phyloP scores from a whole-genome alignment of 805 yeast species.

The Candida jianshihensis region DNA sequence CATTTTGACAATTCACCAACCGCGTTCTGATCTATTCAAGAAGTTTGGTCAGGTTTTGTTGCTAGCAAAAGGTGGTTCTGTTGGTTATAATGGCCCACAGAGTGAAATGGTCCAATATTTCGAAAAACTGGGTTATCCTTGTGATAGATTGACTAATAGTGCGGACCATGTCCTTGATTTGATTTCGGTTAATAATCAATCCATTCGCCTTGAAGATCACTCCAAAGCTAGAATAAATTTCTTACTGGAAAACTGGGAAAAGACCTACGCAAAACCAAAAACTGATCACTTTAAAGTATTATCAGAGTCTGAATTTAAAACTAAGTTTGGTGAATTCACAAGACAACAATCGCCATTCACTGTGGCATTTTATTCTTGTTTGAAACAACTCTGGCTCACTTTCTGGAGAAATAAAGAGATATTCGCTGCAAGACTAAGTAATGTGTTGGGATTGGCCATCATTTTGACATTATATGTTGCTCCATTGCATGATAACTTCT shows the following conservation, averaged over 20 bases:
- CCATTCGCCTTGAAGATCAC: slow-evolving; percentile 7
- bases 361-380: slow-evolving; percentile 15
- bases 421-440: slow-evolving; percentile 56
- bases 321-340: slow-evolving; percentile 8
- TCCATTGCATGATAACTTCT: slow-evolving; percentile 38
- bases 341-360: slow-evolving; percentile 13
- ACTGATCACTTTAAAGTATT: background rate
- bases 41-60: slow-evolving; percentile 67
- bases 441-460: slow-evolving; percentile 59
- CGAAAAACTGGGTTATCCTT: slow-evolving; percentile 38
- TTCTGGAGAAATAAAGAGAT: slow-evolving; percentile 46
- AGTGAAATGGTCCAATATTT: slow-evolving; percentile 43
- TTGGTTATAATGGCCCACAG: slow-evolving; percentile 64
- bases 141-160: slow-evolving; percentile 58
- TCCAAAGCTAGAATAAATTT: slow-evolving; percentile 12
- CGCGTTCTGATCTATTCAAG: slow-evolving; percentile 61
- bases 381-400: slow-evolving; percentile 15
- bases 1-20: slow-evolving; percentile 79
- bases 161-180: slow-evolving; percentile 75
- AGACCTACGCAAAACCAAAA: background rate
- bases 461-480: slow-evolving; percentile 66
- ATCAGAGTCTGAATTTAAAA: slow-evolving; percentile 10
- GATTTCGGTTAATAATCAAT: slow-evolving; percentile 37
- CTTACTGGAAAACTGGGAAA: slow-evolving; percentile 12
- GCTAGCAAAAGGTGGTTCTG: slow-evolving; percentile 71